phyloP scores from a whole-genome alignment of 2,329 filamentous ascomycete genomes.

The Diaporthe capsici region DNA sequence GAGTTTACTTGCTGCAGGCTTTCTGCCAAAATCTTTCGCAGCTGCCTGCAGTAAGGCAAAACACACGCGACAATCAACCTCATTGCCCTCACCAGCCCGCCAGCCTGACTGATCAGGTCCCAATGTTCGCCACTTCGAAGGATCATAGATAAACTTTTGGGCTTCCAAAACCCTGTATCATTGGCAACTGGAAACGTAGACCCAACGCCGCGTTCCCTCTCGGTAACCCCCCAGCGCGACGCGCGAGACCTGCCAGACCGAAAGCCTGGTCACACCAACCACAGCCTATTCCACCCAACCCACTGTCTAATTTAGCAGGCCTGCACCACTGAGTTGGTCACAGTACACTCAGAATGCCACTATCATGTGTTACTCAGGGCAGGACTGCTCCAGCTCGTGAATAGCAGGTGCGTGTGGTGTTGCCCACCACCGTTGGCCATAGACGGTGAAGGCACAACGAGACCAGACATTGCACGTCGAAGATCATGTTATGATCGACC shows the following conservation, averaged over 20 bases:
- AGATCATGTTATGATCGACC: too few species aligned
- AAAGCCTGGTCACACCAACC: background rate
- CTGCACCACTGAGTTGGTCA: background rate
- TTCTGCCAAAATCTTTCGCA: constrained; percentile 24
- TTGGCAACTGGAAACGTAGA: background rate
- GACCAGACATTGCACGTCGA: too few species aligned
- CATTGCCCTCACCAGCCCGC: too few species aligned
- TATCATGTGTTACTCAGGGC: background rate
- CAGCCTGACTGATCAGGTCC: background rate
- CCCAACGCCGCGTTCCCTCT: background rate
- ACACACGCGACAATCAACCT: background rate
- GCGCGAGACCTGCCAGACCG: background rate
- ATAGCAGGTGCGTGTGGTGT: background rate
- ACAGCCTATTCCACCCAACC: background rate
- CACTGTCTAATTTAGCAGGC: background rate
- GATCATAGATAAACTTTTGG: background rate
- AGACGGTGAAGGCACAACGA: background rate
- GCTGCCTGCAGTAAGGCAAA: background rate
- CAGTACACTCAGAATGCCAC: background rate
- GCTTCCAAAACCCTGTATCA: background rate
- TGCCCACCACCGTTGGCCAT: background rate
- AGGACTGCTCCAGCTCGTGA: background rate
- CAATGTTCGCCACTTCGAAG: background rate
- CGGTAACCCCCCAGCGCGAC: background rate
- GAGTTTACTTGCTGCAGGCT: background rate